Evolutionary conservation across 1,284 basidiomycete genomes (phyloP).

Genomic region (Tetrapyrgos nigripes): DNA sequence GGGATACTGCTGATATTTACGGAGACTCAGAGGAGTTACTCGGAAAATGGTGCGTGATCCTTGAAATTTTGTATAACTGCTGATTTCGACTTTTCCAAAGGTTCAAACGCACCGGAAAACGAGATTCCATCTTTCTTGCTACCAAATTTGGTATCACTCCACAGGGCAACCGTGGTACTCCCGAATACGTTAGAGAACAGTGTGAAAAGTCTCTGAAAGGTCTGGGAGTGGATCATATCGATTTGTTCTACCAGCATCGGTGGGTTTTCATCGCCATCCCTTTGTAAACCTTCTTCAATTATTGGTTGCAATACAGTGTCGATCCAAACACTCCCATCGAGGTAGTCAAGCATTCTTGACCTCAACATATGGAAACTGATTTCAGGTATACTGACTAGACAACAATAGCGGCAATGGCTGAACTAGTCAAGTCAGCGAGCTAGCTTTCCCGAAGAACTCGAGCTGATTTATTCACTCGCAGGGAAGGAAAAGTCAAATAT

Average conservation of each 20-base stretch:
- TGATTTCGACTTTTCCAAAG: constrained; percentile 7
- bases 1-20: constrained; percentile 52
- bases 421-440: constrained; percentile 41
- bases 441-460: too few species aligned
- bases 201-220: constrained; percentile 41
- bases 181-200: constrained; percentile 30
- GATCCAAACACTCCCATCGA: constrained; percentile 35
- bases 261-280: neutral
- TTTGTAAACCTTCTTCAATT: too few species aligned
- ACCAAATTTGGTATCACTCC: constrained; percentile 37
- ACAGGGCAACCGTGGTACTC: constrained; percentile 18
- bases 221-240: constrained; percentile 40
- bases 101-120: constrained; percentile 36
- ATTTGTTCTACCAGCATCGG: constrained; percentile 40
- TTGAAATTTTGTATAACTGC: neutral
- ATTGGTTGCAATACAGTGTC: constrained; percentile 4
- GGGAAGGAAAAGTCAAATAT: constrained; percentile 65
- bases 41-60: constrained; percentile 45
- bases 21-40: constrained; percentile 50
- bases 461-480: too few species aligned
- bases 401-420: constrained; percentile 38
- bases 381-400: neutral
- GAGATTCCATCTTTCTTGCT: constrained; percentile 40
- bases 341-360: too few species aligned
- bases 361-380: neutral